Evolutionary conservation across 2,329 filamentous ascomycete species (phyloP).

Genomic region (Scedosporium aurantiacum): DNA sequence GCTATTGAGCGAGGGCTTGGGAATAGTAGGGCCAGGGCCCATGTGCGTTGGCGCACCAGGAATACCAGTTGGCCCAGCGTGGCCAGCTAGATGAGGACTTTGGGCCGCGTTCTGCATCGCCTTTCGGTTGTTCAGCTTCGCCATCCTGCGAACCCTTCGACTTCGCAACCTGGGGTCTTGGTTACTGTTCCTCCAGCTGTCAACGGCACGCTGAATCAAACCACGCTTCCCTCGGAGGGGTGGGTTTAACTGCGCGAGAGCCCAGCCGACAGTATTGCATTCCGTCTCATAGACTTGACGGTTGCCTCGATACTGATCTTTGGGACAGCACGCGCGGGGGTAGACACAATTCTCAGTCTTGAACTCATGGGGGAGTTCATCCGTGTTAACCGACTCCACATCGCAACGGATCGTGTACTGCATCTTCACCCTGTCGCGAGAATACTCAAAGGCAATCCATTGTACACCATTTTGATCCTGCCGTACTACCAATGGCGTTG

Average conservation of each 20-base stretch:
- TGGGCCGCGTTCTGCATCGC: conserved; percentile 48
- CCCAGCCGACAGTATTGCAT: conserved; percentile 99
- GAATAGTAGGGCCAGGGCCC: conserved; percentile 46
- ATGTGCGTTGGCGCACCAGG: conserved; percentile 51
- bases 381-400: conserved; percentile 90
- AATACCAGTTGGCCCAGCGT: conserved; percentile 54
- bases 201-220: conserved; percentile 90
- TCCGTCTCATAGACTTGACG: conserved; percentile 94
- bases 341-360: conserved; percentile 99
- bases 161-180: conserved; percentile 87
- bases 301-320: conserved; percentile 95
- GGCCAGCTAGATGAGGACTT: conserved; percentile 54
- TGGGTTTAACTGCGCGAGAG: conserved; percentile 83
- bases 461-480: conserved; percentile 96
- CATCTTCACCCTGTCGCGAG: conserved; percentile 94
- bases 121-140: conserved; percentile 87
- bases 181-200: conserved; percentile 99
- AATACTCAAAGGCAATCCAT: conserved; percentile 99
- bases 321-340: conserved; percentile 84
- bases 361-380: conserved; percentile 75
- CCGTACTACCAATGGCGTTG: conserved; percentile 83
- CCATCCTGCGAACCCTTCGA: conserved; percentile 84
- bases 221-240: conserved; percentile 86
- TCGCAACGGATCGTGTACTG: conserved; percentile 98
- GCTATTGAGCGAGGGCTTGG: conserved; percentile 54